Evolutionary conservation across 1,284 basidiomycete species (phyloP), one percentile per base, ranked within the genome.

Genomic region (Boletus calvinii): DNA sequence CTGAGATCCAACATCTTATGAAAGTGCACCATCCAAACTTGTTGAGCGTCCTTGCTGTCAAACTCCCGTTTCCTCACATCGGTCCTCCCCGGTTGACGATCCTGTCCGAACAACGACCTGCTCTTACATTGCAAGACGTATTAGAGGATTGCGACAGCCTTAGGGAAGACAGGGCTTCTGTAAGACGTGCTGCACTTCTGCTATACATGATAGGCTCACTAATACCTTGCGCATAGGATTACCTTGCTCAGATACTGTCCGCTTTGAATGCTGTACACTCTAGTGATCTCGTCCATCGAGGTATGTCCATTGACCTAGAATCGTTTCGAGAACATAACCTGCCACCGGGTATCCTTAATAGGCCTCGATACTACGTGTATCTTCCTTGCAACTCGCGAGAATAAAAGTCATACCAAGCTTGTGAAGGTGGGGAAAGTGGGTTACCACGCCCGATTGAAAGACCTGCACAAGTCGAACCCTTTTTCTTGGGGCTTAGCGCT

Each of bases 391-490:
- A 74, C 80, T 2, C 72, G 76, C 9, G 74, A 77, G 44, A 75
- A 74, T 42, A 71, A 72, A 1, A 70, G 74, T 10, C 76, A 76
- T 37, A 72, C 79, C 3, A 87, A 87, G 59, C 68, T 77, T 34
- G 76, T 89, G 60, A 90, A 89, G 63, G 65, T 91, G 3, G 80
- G 80, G 36, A 80, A 81, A 60, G 79, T 80, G 6, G 78, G 76
- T 5, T 91, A 81, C 60, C 76, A 83, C 59, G 80, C 80, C 4
- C 78, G 78, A 4, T 72, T 92, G 20, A 73, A 84, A 15, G 87
- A 90, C 61, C 69, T 90, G 22, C 85, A 91, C 59, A 77, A 81
- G 17, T 91, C 88, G 10, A 89, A 92, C 59, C 77, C 83, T 0
- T 87, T 90, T 60, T 77, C 78, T 13, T 64, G 70, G 30, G 68